These are phyloP conservation scores for Chalaropsis thielavioides DNA, from an alignment of 2,329 filamentous ascomycete species.

Conservation along the genomic window DNA sequence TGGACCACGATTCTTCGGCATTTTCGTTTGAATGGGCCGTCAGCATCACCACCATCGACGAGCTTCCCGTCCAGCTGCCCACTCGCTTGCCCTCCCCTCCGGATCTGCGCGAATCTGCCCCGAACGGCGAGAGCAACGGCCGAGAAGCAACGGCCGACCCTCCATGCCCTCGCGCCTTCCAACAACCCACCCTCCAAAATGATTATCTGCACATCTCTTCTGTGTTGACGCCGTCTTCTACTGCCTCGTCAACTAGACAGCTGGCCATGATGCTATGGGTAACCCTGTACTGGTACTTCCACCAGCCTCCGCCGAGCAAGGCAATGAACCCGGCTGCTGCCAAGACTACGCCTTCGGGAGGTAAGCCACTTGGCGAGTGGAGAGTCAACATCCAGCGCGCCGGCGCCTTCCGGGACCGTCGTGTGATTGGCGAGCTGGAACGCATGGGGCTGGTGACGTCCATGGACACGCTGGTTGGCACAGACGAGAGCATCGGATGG, in stretches of 20 bases:
- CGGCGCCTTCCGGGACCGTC: constrained; percentile 72
- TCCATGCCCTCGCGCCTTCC: constrained; percentile 35
- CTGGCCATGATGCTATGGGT: constrained; percentile 96
- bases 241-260: constrained; percentile 73
- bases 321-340: constrained; percentile 44
- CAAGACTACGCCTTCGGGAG: constrained; percentile 51
- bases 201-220: constrained; percentile 86
- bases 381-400: constrained; percentile 69
- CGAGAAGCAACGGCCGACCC: constrained; percentile 18
- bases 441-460: constrained; percentile 76
- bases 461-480: constrained; percentile 56
- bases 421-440: constrained; percentile 79
- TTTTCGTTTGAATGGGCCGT: constrained; percentile 86
- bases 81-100: neutral
- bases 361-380: constrained; percentile 75
- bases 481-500: constrained; percentile 54
- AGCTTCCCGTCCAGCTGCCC: constrained; percentile 1
- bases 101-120: neutral
- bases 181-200: constrained; percentile 55
- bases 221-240: constrained; percentile 68
- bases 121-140: neutral
- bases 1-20: constrained; percentile 52
- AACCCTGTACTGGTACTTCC: constrained; percentile 94
- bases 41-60: constrained; percentile 57
- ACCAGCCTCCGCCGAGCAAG: constrained; percentile 59